Conservation (phyloP, 2,329 filamentous ascomycete genomes). For the Microdochium paspali region DNA sequence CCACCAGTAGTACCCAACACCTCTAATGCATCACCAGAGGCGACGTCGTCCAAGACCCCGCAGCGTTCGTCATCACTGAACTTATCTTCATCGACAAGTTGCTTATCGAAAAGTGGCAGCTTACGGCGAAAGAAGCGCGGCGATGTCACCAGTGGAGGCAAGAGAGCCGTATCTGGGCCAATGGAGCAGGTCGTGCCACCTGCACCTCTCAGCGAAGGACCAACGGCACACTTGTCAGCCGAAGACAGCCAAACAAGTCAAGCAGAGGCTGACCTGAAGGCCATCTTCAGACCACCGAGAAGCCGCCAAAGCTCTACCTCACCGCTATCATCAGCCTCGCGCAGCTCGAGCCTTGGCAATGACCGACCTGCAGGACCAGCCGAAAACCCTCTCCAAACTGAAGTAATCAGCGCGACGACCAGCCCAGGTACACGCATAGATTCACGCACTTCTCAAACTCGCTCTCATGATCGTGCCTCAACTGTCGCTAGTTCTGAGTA, state of each 20-base stretch:
- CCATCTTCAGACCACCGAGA: conserved; percentile 18
- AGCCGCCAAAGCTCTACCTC: conserved; percentile 40
- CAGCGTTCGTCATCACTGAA: conserved; percentile 50
- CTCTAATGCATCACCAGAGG: conserved; percentile 19
- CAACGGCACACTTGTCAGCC: conserved; percentile 16
- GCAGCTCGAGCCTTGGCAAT: conserved; percentile 43
- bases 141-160: conserved; percentile 29
- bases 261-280: conserved; percentile 17
- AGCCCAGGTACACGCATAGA: conserved; percentile 9
- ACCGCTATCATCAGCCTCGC: conserved; percentile 44
- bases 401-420: conserved; percentile 2
- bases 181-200: conserved; percentile 16
- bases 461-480: conserved; percentile 45
- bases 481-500: conserved; percentile 63
- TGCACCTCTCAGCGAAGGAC: conserved; percentile 11
- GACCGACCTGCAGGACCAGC: conserved; percentile 20
- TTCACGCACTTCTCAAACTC: conserved; percentile 17
- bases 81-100: conserved; percentile 44
- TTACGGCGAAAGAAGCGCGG: conserved; percentile 45
- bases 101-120: conserved; percentile 48
- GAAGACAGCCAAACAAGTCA: conserved; percentile 15
- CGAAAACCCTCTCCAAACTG: not conserved
- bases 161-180: conserved; percentile 46
- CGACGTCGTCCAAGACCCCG: conserved; percentile 32
- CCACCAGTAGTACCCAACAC: conserved; percentile 12